phyloP scores from a whole-genome alignment of 305 asterid species.

The Fraxinus platypoda region DNA sequence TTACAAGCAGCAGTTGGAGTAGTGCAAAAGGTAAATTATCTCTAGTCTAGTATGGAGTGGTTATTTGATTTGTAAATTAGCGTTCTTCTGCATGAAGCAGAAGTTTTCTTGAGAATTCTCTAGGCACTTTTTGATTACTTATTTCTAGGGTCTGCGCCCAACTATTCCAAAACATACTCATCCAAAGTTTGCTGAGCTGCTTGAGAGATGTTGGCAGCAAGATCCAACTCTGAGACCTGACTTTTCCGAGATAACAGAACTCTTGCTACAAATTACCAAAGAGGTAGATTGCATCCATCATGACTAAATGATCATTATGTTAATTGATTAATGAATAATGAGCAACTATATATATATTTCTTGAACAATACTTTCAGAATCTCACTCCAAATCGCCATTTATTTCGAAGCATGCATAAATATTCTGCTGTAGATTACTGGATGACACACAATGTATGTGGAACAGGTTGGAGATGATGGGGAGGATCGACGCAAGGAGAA shows the following conservation, averaged over 20 bases:
- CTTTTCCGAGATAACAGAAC: conserved; percentile 70
- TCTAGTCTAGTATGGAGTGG: conserved; percentile 12
- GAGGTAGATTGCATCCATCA: conserved; percentile 49
- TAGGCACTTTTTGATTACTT: not conserved
- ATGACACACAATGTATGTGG: conserved; percentile 18
- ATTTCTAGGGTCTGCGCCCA: conserved; percentile 75
- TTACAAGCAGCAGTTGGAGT: conserved; percentile 95
- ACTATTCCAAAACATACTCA: conserved; percentile 75
- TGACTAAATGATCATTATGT: not conserved
- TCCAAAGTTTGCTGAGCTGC: conserved; percentile 74
- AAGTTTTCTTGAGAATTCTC: not conserved
- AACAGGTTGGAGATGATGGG: conserved; percentile 70
- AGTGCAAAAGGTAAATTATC: conserved; percentile 75
- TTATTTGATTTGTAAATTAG: conserved; percentile 1
- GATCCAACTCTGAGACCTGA: conserved; percentile 80
- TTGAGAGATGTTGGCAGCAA: conserved; percentile 93
- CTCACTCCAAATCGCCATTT: not conserved
- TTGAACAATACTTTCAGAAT: not conserved
- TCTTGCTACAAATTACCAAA: conserved; percentile 52
- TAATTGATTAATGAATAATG: not conserved
- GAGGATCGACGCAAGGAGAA: conserved; percentile 81
- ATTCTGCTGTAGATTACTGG: not conserved
- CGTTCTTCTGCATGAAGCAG: not conserved
- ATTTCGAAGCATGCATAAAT: not conserved
- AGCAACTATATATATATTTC: not conserved